Percentiles rank a stretch among this genome's conserved stretches.
Conservation (phyloP, 2,329 filamentous ascomycete genomes). For the Colletotrichum viniferum region DNA sequence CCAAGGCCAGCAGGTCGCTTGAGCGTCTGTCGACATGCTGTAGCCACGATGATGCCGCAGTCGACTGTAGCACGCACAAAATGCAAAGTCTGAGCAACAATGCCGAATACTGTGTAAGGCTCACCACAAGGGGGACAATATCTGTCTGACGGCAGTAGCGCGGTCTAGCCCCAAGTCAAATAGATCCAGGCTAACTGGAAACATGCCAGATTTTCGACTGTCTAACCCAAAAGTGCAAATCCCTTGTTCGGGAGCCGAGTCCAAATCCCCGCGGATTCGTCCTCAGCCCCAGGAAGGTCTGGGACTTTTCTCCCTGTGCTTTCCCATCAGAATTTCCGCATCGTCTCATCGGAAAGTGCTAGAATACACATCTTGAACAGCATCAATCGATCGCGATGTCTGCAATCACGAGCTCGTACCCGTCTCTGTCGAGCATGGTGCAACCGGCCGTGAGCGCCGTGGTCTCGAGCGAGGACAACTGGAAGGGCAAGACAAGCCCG, state of each 20-base stretch:
- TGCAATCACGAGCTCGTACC: neutral
- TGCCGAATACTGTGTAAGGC: neutral
- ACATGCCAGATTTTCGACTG: neutral
- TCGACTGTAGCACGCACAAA: neutral
- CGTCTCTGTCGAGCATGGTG: neutral
- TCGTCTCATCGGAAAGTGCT: neutral
- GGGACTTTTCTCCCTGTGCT: neutral
- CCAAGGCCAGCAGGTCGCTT: neutral
- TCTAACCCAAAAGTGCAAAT: neutral
- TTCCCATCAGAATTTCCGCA: neutral
- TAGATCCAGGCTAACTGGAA: neutral
- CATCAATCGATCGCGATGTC: neutral
- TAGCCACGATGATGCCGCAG: neutral
- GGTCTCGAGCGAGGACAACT: slow-evolving; percentile 29
- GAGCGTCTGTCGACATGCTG: neutral
- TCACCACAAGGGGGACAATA: neutral
- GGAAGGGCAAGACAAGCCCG: slow-evolving; percentile 35
- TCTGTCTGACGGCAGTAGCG: neutral
- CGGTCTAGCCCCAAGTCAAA: neutral
- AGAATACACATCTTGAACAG: neutral
- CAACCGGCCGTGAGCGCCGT: neutral
- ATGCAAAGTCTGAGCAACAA: neutral
- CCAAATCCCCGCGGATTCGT: neutral
- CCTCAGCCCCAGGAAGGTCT: neutral
- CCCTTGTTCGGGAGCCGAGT: neutral